Evolutionary conservation across 345 rosid genomes (phyloP), one percentile per base, ranked within the genome.

Genomic region (Pseudoturritis turrita): DNA sequence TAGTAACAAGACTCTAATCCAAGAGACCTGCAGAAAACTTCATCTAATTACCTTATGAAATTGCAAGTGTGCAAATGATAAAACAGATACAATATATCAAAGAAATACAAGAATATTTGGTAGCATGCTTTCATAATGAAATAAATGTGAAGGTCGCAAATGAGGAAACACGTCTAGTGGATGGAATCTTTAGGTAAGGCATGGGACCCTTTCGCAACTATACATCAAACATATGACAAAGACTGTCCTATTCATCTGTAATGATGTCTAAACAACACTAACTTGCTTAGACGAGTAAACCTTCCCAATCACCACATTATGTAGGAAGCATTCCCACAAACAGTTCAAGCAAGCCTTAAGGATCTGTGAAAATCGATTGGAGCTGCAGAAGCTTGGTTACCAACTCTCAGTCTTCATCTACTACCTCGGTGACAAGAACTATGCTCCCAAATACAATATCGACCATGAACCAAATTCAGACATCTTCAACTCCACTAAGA

Each of bases 401-500:
- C 62, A 53, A 33, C 37, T 33, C 55, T 74, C 47, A 12, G 44
- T 39, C 68, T 74, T 60, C 61, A 47, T 47, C 43, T 45, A 65
- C 57, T 46, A 45, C 14, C 28, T 51, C 39, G 12, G 3, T 51
- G 46, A 31, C 18, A 67, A 59, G 73, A 49, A 68, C 17, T 0
- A 21, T 28, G 65, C 39, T 28, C 39, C n/a, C 44, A 46, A n/a
- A 52, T 41, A 17, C 70, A 53, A 52, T 43, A 15, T 40, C 0
- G 4, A n/a, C n/a, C n/a, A n/a, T n/a, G n/a, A n/a, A 46, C 62
- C 62, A 22, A 25, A 45, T 23, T 81, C 76, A 89, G 44, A 83
- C 86, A 37, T 89, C 72, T 65, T 95, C 97, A 23, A 85, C 80
- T 11, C 87, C 96, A 72, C 69, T 86, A 37, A 81, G 76, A 31